A percentile compares a stretch with the other conserved stretches of the same genome.
phyloP scores from a whole-genome alignment of 139 green algal species.

The Coelastrella sp. region DNA sequence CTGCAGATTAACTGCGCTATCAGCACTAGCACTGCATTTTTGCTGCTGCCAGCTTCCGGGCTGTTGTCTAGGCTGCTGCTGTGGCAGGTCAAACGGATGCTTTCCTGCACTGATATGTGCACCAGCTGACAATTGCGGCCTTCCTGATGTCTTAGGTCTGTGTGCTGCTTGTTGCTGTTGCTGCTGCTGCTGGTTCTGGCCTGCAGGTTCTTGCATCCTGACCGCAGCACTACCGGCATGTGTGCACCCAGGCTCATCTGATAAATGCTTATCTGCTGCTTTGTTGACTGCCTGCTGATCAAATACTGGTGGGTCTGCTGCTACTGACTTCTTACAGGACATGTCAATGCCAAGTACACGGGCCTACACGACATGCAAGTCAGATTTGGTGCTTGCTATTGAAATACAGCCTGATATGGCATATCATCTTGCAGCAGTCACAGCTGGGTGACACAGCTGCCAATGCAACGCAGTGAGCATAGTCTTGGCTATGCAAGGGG shows the following conservation, averaged over 20 bases:
- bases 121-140: background rate
- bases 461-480: no score
- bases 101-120: background rate
- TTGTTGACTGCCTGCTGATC: background rate
- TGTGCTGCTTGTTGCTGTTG: background rate
- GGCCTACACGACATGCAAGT: background rate
- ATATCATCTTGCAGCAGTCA: no score
- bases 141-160: background rate
- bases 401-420: no score
- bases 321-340: background rate
- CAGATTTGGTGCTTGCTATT: no score
- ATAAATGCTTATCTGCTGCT: conserved; percentile 10
- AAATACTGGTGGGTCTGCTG: background rate
- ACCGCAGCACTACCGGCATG: no score
- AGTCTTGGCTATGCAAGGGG: no score
- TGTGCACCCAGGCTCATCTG: no score
- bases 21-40: background rate
- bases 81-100: conserved; percentile 31
- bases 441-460: no score
- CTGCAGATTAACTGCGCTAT: background rate
- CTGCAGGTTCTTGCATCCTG: background rate
- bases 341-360: conserved; percentile 6
- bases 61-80: background rate
- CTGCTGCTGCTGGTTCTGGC: background rate
- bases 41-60: background rate